Evolutionary conservation across 345 rosid species (phyloP), one percentile per base, ranked within the genome.

Genomic region (Dipteronia sinensis): DNA sequence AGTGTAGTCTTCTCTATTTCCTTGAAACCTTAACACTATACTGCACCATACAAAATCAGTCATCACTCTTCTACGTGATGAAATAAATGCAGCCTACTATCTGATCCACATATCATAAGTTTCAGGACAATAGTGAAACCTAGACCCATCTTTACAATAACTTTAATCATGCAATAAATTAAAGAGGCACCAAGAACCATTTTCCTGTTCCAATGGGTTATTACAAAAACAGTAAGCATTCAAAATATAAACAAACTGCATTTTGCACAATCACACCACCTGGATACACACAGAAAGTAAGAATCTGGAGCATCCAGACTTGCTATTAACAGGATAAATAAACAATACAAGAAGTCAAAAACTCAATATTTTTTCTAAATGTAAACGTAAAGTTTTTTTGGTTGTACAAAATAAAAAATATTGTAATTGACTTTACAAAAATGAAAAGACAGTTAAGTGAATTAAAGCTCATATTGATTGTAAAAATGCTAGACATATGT

Each of bases 1-100:
- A 44, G 12, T 34, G 38, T 0, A 34, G 38, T 55, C 65, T 34
- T 40, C 51, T 9, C 10, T 46, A 20, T 15, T n/a, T 23, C 55
- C 56, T 19, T 4, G 34, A 42, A 40, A 62, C 15, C 58, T 61
- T 42, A 40, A 0, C 34, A 59, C 34, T 38, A 38, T 22, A 62
- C 8, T 17, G 27, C 59, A 42, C 38, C 17, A 0, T 29, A 53
- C 74, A 12, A 27, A 22, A 11, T 55, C 56, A 25, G 47, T 73
- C 38, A 73, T 61, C 69, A 73, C 22, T 73, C 25, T 20, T 58
- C 49, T 47, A 59, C 25, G 11, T 13, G 59, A 73, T 61, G 17
- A 71, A 63, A 73, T 51, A 62, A 16, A 34, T 17, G 16, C 42
- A 31, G 64, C 46, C 47, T 55, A 55, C 46, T 62, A 3, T 61